Evolutionary conservation across 257 asterid genomes (phyloP).

Genomic region (Gardenia jasminoides): DNA sequence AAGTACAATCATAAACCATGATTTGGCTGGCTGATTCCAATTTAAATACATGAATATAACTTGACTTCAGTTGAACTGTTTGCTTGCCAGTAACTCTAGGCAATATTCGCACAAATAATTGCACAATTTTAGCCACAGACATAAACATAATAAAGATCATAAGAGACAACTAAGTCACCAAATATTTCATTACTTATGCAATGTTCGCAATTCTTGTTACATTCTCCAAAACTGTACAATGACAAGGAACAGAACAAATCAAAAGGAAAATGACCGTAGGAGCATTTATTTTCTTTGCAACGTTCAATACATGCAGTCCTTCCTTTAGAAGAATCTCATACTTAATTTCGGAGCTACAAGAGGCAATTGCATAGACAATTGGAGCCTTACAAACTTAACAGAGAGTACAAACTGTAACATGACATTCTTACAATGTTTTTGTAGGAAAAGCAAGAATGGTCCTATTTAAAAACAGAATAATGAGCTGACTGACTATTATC

Average conservation of each 20-base stretch:
- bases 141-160: background rate
- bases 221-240: background rate
- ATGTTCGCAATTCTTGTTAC: background rate
- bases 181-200: background rate
- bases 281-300: conserved; percentile 24
- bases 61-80: background rate
- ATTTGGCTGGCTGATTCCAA: background rate
- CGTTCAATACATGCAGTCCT: conserved; percentile 26
- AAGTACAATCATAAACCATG: background rate
- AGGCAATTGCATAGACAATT: conserved; percentile 27
- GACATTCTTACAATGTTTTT: conserved; percentile 40
- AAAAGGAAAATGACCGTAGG: background rate
- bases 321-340: conserved; percentile 31
- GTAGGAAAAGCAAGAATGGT: too few relatives aligned
- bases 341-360: conserved; percentile 36
- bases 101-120: background rate
- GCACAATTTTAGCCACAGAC: background rate
- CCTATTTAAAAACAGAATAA: conserved; percentile 21
- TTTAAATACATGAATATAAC: background rate
- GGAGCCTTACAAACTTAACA: conserved; percentile 21
- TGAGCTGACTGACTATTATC: conserved; percentile 32
- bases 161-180: background rate
- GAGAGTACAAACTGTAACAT: conserved; percentile 33
- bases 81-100: background rate
- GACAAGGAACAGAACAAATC: background rate